Conservation (phyloP, 1,284 basidiomycete species). For the Bothia castanella region DNA sequence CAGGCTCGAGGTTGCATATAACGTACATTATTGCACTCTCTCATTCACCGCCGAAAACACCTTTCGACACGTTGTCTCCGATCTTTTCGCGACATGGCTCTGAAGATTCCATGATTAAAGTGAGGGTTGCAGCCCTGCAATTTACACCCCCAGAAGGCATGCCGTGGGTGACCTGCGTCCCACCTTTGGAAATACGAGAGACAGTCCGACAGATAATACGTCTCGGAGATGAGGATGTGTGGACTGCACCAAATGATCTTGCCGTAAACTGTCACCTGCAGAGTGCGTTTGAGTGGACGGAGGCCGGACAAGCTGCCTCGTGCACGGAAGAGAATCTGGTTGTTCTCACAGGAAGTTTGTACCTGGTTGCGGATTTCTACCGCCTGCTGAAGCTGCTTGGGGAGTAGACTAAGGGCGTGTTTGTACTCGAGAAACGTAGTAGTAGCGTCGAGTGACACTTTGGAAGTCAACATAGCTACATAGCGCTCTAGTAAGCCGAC, state of each 20-base stretch:
- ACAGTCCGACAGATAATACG: conserved; percentile 42
- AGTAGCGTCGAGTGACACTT: too few relatives aligned
- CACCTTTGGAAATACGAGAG: conserved; percentile 45
- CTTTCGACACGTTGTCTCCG: conserved; percentile 63
- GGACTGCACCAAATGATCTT: conserved; percentile 35
- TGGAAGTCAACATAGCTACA: neutral
- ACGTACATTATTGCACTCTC: conserved; percentile 78
- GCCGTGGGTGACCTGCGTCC: conserved; percentile 81
- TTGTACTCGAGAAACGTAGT: neutral
- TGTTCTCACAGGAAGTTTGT: conserved; percentile 85
- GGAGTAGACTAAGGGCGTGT: conserved; percentile 4
- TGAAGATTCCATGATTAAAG: conserved; percentile 28
- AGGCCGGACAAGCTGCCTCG: conserved; percentile 13
- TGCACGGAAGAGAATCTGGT: conserved; percentile 40
- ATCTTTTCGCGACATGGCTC: conserved; percentile 43
- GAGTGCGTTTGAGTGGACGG: conserved; percentile 46
- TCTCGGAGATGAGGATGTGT: conserved; percentile 39
- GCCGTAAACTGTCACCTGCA: conserved; percentile 29
- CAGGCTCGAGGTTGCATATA: conserved; percentile 36
- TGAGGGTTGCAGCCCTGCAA: conserved; percentile 52
- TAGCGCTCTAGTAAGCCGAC: neutral
- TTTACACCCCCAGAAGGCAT: conserved; percentile 80
- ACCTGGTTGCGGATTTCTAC: conserved; percentile 88
- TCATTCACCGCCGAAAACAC: conserved; percentile 76
- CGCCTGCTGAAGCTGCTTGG: conserved; percentile 38